Conservation (phyloP, 352 stramenopile genomes). For the Phytophthora crassamura region DNA sequence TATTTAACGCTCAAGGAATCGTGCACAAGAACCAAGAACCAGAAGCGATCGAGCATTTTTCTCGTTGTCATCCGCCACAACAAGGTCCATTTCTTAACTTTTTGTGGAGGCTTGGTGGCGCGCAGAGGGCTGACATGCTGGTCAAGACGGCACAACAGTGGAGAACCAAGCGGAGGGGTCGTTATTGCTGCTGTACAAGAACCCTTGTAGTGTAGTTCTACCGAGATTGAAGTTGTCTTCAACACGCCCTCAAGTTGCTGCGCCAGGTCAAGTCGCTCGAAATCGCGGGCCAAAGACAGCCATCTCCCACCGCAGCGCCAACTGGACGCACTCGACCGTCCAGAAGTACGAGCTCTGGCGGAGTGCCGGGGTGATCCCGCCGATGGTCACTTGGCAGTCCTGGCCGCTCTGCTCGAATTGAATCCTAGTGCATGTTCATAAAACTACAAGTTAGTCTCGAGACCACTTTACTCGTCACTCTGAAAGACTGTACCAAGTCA, state of each 20-base stretch:
- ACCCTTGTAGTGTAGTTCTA: too few species aligned
- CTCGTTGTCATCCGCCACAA: too few species aligned
- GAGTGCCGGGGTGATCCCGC: slow-evolving; percentile 41
- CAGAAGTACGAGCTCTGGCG: slow-evolving; percentile 50
- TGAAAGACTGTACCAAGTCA: slow-evolving; percentile 27
- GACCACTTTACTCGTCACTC: neutral
- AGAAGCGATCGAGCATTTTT: too few species aligned
- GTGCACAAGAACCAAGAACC: too few species aligned
- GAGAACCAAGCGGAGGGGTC: too few species aligned
- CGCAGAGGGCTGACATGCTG: too few species aligned
- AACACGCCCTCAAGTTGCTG: neutral
- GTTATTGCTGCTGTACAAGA: too few species aligned
- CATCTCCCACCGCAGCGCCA: slow-evolving; percentile 52
- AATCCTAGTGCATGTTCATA: slow-evolving; percentile 15
- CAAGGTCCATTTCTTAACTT: too few species aligned
- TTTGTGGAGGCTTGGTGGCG: too few species aligned
- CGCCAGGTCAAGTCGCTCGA: slow-evolving; percentile 14
- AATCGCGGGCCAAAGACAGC: slow-evolving; percentile 43
- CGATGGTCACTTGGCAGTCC: slow-evolving; percentile 44
- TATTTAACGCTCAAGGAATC: too few species aligned
- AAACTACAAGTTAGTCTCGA: slow-evolving; percentile 9
- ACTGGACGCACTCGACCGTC: slow-evolving; percentile 48
- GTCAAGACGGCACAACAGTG: too few species aligned
- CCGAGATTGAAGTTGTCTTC: too few species aligned
- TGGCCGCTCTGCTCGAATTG: slow-evolving; percentile 36